Evolutionary conservation across 139 green algal species (phyloP), one percentile per base, ranked within the genome.

Genomic region (Microglena sp.): DNA sequence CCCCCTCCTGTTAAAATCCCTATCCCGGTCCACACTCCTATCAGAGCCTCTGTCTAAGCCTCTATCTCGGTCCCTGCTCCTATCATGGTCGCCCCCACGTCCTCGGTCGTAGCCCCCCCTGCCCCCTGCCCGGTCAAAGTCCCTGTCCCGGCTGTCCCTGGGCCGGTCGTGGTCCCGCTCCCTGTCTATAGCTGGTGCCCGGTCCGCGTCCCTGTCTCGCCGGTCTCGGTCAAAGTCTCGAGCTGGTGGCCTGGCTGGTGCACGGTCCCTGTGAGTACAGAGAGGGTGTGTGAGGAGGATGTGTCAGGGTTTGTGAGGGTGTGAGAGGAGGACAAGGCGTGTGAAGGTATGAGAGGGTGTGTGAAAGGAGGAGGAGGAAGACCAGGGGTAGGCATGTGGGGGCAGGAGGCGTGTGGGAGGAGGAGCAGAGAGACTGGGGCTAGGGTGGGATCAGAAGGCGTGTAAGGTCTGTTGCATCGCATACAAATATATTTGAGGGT

Each of bases 61-160:
- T 2, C 71, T 36, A 26, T 64, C 57, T 2, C 55, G 26, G 33
- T 60, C 62, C 28, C 56, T 64, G 56, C 28, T 26, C 26, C 56
- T n/a, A 43, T 62, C 58, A 2, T 57, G 28, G 44, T 71, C 66
- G 18, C 62, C 21, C 35, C 58, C 34, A 26, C 56, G 7, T 7
- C 55, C 61, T 2, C 65, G 35, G 33, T 57, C 64, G 24, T 4
- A 2, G n/a, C 36, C 21, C 5, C 61, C 33, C 4, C 36, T 45
- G 45, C 50, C 72, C 34, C 61, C 29, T 11, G 46, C 62, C 2
- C 59, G 29, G 22, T 57, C 59, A 28, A 64, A 66, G 36, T 70
- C 50, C 32, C 64, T 61, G 32, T 67, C 70, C 45, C 64, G 24
- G 45, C 64, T 40, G 34, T 60, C 64, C 46, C 55, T 50, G 22